Evolutionary conservation across 768 basidiomycete species (phyloP).

Genomic region (Suillus alpinus): DNA sequence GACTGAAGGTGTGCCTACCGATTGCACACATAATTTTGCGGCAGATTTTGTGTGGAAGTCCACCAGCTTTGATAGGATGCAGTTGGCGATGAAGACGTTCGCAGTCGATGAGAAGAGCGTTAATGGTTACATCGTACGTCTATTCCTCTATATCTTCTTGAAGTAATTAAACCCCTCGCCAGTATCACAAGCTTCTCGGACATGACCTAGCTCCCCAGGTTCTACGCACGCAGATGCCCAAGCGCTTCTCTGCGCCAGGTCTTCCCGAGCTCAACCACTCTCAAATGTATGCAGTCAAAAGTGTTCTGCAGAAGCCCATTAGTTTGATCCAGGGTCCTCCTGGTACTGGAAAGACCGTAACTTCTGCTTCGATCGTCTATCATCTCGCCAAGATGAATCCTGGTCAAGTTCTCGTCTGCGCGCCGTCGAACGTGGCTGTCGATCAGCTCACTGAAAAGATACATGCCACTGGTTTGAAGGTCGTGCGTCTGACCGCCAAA

Average conservation of each 20-base stretch:
- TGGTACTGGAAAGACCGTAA: constrained; percentile 98
- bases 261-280: constrained; percentile 98
- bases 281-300: constrained; percentile 99
- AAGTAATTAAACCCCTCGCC: constrained; percentile 10
- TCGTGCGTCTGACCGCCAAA: constrained; percentile 96
- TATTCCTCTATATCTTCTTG: background rate
- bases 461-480: constrained; percentile 97
- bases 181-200: constrained; percentile 98
- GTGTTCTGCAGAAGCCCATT: constrained; percentile 95
- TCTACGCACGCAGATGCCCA: constrained; percentile 90
- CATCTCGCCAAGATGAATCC: constrained; percentile 99
- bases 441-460: constrained; percentile 99
- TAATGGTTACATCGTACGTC: constrained; percentile 93
- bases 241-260: constrained; percentile 94
- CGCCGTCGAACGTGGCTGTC: constrained; percentile 98
- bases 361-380: constrained; percentile 97
- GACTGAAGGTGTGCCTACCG: constrained; percentile 90
- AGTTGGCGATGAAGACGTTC: constrained; percentile 99
- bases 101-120: constrained; percentile 99
- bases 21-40: constrained; percentile 91
- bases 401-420: constrained; percentile 97
- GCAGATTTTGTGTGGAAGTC: constrained; percentile 99
- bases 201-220: constrained; percentile 97
- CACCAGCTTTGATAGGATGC: constrained; percentile 99
- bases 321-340: constrained; percentile 98